A percentile compares a stretch with the other conserved stretches of the same genome.
phyloP scores from a whole-genome alignment of 441 rosid species.

The Manihot esculenta region DNA sequence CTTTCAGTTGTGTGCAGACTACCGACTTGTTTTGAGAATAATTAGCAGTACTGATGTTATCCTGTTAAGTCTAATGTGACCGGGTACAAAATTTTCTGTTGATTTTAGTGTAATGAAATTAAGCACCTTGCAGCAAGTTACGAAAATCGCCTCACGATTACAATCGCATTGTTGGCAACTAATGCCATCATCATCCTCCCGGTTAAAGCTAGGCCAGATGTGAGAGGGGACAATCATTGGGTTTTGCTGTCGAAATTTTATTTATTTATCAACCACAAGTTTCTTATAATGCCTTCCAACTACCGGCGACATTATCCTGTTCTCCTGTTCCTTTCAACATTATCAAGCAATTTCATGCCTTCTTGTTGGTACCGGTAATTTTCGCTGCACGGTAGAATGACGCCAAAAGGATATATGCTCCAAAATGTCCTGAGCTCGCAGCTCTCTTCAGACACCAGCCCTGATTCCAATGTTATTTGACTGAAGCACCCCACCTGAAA shows the following conservation, averaged over 20 bases:
- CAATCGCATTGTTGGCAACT: not conserved
- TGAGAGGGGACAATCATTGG: not conserved
- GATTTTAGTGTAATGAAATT: too few species aligned
- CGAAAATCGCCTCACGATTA: not conserved
- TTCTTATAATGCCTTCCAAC: not conserved
- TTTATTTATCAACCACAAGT: not conserved
- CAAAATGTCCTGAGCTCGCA: not conserved
- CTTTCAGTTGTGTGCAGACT: not conserved
- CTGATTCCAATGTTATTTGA: not conserved
- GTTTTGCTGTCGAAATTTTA: not conserved
- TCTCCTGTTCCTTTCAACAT: not conserved
- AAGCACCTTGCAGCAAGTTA: not conserved
- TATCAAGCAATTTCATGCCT: not conserved
- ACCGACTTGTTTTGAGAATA: not conserved
- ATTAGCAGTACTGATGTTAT: too few species aligned
- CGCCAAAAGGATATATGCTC: not conserved
- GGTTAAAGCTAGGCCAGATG: not conserved
- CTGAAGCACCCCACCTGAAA: not conserved
- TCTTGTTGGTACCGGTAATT: not conserved
- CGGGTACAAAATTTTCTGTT: too few species aligned
- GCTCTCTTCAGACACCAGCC: not conserved
- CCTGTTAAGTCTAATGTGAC: too few species aligned
- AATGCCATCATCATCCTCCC: not conserved
- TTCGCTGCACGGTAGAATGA: not conserved
- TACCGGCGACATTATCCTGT: not conserved